Percentiles rank a stretch among this genome's conserved stretches.
These are phyloP conservation scores for Yamadazyma epiphylla DNA, from an alignment of 1,139 yeast genomes.

Conservation along the genomic window DNA sequence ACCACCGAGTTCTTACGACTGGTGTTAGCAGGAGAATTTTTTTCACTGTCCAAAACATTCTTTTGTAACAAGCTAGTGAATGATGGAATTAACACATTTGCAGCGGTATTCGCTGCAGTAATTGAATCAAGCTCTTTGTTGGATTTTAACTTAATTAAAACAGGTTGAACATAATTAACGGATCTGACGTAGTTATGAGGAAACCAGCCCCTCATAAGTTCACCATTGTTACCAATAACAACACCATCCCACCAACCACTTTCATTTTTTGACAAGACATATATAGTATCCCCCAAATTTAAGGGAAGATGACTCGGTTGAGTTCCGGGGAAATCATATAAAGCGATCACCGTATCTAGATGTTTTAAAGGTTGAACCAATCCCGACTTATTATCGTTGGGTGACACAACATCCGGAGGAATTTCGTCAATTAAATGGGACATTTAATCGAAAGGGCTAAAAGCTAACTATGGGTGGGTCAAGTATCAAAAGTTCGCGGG, in stretches of 20 bases:
- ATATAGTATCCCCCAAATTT: slow-evolving; percentile 47
- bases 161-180: slow-evolving; percentile 46
- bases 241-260: slow-evolving; percentile 83
- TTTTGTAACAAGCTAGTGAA: slow-evolving; percentile 39
- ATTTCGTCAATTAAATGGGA: slow-evolving; percentile 25
- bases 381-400: slow-evolving; percentile 19
- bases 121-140: slow-evolving; percentile 42
- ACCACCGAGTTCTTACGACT: slow-evolving; percentile 46
- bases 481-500: too few species aligned
- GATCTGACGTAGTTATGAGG: slow-evolving; percentile 57
- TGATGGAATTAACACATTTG: slow-evolving; percentile 45
- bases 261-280: slow-evolving; percentile 49
- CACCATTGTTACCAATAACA: slow-evolving; percentile 34
- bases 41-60: slow-evolving; percentile 26
- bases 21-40: slow-evolving; percentile 26
- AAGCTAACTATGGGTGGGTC: too few species aligned
- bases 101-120: slow-evolving; percentile 50
- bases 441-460: slow-evolving; percentile 2
- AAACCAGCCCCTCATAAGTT: slow-evolving; percentile 67
- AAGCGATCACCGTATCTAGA: slow-evolving; percentile 49
- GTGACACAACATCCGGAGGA: slow-evolving; percentile 37
- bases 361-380: slow-evolving; percentile 29
- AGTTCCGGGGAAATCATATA: slow-evolving; percentile 48
- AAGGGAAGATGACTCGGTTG: slow-evolving; percentile 45
- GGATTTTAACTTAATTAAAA: slow-evolving; percentile 34